Percentiles rank a stretch among this genome's conserved stretches.
These are phyloP conservation scores for Epichloe uncinata DNA, from an alignment of 2,329 filamentous ascomycete genomes.

Conservation along the genomic window DNA sequence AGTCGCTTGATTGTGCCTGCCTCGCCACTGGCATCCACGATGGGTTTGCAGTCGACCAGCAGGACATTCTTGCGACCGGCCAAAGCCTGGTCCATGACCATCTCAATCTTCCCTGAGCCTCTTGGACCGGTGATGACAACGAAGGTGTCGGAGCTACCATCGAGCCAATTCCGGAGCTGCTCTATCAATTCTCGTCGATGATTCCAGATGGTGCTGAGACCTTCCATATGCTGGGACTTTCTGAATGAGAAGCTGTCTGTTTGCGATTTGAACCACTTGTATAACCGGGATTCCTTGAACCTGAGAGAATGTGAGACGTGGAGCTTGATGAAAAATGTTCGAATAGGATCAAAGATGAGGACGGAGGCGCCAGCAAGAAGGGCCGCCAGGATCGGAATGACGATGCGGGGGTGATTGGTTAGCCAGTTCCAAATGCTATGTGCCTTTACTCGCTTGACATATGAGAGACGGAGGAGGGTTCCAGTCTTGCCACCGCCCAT, in stretches of 20 bases:
- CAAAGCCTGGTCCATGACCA: slow-evolving; percentile 75
- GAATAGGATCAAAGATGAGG: slow-evolving; percentile 83
- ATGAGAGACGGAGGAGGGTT: slow-evolving; percentile 68
- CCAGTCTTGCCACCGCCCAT: slow-evolving; percentile 65
- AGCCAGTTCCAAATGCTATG: slow-evolving; percentile 83
- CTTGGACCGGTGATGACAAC: slow-evolving; percentile 87
- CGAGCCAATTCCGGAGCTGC: slow-evolving; percentile 71
- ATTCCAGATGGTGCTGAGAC: slow-evolving; percentile 73
- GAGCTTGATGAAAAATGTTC: slow-evolving; percentile 81
- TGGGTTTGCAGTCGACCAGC: slow-evolving; percentile 82
- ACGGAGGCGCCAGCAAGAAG: slow-evolving; percentile 73
- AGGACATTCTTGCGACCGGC: slow-evolving; percentile 64
- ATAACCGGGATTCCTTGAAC: slow-evolving; percentile 57
- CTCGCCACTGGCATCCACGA: slow-evolving; percentile 83
- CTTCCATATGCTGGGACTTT: slow-evolving; percentile 48
- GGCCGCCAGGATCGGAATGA: slow-evolving; percentile 71
- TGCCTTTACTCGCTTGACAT: slow-evolving; percentile 64
- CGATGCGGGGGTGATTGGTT: slow-evolving; percentile 70
- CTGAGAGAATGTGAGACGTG: slow-evolving; percentile 71
- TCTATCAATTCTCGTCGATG: slow-evolving; percentile 73
- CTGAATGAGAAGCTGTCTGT: slow-evolving; percentile 52
- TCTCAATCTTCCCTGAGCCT: slow-evolving; percentile 79
- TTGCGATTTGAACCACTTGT: slow-evolving; percentile 61
- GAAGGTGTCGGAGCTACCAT: slow-evolving; percentile 82
- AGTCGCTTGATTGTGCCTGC: slow-evolving; percentile 71